Evolutionary conservation across 306 rosid genomes (phyloP).

Genomic region (Senna siamea): DNA sequence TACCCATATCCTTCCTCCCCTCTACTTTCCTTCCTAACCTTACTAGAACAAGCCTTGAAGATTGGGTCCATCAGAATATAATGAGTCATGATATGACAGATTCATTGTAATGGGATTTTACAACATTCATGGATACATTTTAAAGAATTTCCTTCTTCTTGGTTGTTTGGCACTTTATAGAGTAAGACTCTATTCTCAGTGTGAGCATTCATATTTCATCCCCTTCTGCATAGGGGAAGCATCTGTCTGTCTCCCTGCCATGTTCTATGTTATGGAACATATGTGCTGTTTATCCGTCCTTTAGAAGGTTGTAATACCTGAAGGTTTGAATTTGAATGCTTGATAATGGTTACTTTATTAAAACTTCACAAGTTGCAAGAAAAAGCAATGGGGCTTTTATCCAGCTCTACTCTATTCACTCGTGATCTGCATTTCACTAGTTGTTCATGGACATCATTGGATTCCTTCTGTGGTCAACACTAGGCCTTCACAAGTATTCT

Average conservation of each 20-base stretch:
- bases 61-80: too few relatives aligned
- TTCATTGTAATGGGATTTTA: conserved; percentile 1
- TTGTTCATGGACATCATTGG: conserved; percentile 4
- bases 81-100: conserved; percentile 11
- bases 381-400: not conserved
- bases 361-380: not conserved
- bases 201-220: conserved; percentile 6
- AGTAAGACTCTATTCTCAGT: conserved; percentile 6
- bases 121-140: not conserved
- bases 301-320: not conserved
- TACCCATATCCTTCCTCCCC: too few relatives aligned
- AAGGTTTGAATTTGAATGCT: not conserved
- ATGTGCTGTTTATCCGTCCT: not conserved
- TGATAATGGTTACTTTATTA: not conserved
- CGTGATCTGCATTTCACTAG: not conserved
- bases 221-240: conserved; percentile 13
- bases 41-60: too few relatives aligned
- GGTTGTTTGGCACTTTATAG: not conserved
- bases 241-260: conserved; percentile 12
- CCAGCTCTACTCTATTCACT: not conserved
- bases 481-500: not conserved
- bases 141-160: not conserved
- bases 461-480: not conserved
- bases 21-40: too few relatives aligned
- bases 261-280: not conserved